Evolutionary conservation across 208 protist species (phyloP).

Genomic region (Leishmania mexicana): DNA sequence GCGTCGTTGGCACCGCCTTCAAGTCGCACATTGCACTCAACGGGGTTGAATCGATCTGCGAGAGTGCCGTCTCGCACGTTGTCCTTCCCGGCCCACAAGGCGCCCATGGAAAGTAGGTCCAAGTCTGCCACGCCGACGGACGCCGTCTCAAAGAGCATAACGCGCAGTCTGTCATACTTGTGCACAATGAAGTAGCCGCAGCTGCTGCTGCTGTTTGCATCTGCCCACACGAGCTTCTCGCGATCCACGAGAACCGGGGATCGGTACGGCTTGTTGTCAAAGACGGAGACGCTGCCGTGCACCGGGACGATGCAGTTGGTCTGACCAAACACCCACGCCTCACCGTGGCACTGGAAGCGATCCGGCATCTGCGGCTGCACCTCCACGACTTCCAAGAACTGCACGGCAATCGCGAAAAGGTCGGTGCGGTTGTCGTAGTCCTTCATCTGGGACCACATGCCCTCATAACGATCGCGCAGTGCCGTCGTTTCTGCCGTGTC

Average conservation of each 20-base stretch:
- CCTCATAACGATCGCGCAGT: slow-evolving; percentile 28
- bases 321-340: slow-evolving; percentile 68
- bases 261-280: slow-evolving; percentile 50
- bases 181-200: slow-evolving; percentile 63
- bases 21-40: slow-evolving; percentile 37
- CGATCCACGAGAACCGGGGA: slow-evolving; percentile 57
- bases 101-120: slow-evolving; percentile 52
- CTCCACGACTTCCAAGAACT: slow-evolving; percentile 61
- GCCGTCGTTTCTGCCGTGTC: slow-evolving; percentile 6
- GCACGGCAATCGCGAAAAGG: slow-evolving; percentile 54
- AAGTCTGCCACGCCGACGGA: slow-evolving; percentile 67
- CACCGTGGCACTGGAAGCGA: slow-evolving; percentile 70
- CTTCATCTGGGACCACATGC: slow-evolving; percentile 39
- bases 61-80: slow-evolving; percentile 9
- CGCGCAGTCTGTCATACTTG: slow-evolving; percentile 71
- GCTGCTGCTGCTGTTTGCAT: background rate
- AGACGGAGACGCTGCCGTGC: slow-evolving; percentile 25
- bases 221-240: slow-evolving; percentile 51
- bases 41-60: slow-evolving; percentile 31
- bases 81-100: slow-evolving; percentile 39
- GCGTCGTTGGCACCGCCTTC: slow-evolving; percentile 17
- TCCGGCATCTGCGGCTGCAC: slow-evolving; percentile 65
- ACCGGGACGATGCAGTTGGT: slow-evolving; percentile 23
- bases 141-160: slow-evolving; percentile 71
- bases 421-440: slow-evolving; percentile 32